phyloP scores from a whole-genome alignment of 2,329 filamentous ascomycete genomes.

The Mariannaea sp. region DNA sequence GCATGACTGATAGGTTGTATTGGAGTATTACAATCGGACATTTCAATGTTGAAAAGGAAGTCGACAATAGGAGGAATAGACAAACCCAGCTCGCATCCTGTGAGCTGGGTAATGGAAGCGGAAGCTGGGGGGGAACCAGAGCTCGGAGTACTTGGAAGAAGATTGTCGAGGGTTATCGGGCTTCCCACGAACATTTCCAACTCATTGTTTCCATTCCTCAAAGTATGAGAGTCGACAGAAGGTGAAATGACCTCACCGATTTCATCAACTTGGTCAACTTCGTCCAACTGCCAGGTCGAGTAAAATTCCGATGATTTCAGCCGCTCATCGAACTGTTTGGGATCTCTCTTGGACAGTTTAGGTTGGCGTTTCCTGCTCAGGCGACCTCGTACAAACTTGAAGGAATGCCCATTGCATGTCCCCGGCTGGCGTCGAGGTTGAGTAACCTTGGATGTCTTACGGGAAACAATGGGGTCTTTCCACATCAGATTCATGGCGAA shows the following conservation, averaged over 20 bases:
- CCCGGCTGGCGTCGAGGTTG: neutral
- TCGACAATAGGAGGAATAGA: neutral
- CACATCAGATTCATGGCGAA: conserved; percentile 12
- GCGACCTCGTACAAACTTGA: conserved; percentile 9
- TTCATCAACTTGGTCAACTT: neutral
- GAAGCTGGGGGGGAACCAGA: neutral
- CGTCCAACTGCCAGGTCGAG: conserved; percentile 4
- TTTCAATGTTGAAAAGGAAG: neutral
- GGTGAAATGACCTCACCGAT: neutral
- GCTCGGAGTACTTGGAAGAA: neutral
- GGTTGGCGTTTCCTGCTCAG: neutral
- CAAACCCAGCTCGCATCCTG: neutral
- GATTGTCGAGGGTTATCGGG: neutral
- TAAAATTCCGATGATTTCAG: neutral
- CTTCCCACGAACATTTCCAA: neutral
- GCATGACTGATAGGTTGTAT: neutral
- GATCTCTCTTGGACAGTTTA: neutral
- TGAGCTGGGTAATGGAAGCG: neutral
- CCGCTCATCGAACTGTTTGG: neutral
- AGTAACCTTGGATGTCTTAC: neutral
- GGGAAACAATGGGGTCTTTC: conserved; percentile 2
- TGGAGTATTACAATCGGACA: neutral
- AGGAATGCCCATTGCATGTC: neutral
- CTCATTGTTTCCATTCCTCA: neutral
- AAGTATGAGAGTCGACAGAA: neutral